Conservation (phyloP, 2,329 filamentous ascomycete species). For the Fusarium sp. region DNA sequence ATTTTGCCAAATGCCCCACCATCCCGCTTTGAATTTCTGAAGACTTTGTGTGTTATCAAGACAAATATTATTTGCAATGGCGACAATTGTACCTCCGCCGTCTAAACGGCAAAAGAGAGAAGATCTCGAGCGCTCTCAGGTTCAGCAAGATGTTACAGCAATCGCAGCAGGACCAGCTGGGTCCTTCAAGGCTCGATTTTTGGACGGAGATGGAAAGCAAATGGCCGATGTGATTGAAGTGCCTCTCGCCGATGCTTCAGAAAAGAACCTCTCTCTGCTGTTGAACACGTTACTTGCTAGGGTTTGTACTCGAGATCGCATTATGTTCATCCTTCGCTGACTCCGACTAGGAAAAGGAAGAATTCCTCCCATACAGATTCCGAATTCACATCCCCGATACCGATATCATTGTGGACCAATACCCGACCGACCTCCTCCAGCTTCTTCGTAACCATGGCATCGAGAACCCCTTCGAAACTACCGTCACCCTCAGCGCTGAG, state of each 20-base stretch:
- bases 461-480: constrained; percentile 71
- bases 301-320: constrained; percentile 60
- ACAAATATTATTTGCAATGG: constrained; percentile 67
- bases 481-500: constrained; percentile 71
- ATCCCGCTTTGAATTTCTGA: constrained; percentile 34
- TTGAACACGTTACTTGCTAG: constrained; percentile 87
- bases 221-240: constrained; percentile 79
- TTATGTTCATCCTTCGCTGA: constrained; percentile 13
- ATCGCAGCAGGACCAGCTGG: constrained; percentile 77
- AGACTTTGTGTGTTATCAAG: constrained; percentile 19
- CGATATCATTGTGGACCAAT: constrained; percentile 69
- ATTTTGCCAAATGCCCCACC: constrained; percentile 54
- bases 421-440: constrained; percentile 68
- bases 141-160: constrained; percentile 81
- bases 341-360: constrained; percentile 65
- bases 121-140: constrained; percentile 76
- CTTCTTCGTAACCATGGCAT: constrained; percentile 71
- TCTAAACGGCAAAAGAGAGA: constrained; percentile 90
- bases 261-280: constrained; percentile 90
- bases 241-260: constrained; percentile 85
- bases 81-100: constrained; percentile 85
- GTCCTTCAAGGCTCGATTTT: constrained; percentile 88
- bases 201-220: constrained; percentile 84
- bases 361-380: constrained; percentile 74
- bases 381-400: constrained; percentile 71